Evolutionary conservation across 139 green algal species (phyloP).

Genomic region (Chlamydomonas eustigma): DNA sequence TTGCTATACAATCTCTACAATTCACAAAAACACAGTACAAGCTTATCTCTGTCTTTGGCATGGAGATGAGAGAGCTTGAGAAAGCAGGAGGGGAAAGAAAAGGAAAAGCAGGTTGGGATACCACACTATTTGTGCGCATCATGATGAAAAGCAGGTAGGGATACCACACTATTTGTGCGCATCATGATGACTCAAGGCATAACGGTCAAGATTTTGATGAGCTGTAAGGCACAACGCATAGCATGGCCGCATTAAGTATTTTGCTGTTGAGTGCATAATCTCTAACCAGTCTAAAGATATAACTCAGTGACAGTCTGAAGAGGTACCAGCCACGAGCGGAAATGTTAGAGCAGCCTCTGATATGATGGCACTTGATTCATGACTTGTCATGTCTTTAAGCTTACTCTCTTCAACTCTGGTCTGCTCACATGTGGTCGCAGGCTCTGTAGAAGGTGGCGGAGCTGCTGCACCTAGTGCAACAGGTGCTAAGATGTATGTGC

Average conservation of each 20-base stretch:
- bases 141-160: neutral
- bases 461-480: neutral
- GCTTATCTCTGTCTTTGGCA: slow-evolving; percentile 5
- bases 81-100: neutral
- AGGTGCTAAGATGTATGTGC: neutral
- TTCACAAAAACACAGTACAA: neutral
- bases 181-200: neutral
- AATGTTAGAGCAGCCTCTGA: no score
- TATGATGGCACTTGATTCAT: no score
- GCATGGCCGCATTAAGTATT: neutral
- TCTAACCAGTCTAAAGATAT: neutral
- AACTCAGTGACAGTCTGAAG: neutral
- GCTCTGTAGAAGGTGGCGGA: neutral
- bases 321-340: neutral
- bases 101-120: neutral
- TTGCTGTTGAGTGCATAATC: neutral
- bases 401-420: neutral
- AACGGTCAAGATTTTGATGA: neutral
- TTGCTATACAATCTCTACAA: neutral
- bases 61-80: slow-evolving; percentile 8
- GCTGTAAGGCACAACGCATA: neutral
- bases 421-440: neutral
- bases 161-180: neutral
- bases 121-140: neutral
- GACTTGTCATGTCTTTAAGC: neutral